These are phyloP conservation scores for Phalaenopsis aphrodite DNA, from an alignment of 106 monocot genomes.

Conservation along the genomic window DNA sequence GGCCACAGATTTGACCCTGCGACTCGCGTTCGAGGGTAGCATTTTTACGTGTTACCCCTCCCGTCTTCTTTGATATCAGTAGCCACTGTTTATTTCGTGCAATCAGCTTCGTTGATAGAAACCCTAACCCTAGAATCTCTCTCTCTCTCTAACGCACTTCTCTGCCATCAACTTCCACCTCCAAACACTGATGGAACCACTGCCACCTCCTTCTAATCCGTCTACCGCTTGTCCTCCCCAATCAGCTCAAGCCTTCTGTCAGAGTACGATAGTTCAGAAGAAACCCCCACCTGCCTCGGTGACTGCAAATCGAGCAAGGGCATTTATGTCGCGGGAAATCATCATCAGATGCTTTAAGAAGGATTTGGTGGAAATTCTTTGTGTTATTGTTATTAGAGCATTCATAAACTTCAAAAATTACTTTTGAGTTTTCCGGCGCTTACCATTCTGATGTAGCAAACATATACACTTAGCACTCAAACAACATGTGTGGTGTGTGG, in stretches of 20 bases:
- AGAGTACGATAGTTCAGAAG: constrained; percentile 37
- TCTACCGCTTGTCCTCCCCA: background rate
- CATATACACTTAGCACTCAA: background rate
- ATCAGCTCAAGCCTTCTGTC: background rate
- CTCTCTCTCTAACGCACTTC: no score
- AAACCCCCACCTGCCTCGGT: constrained; percentile 12
- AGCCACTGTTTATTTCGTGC: no score
- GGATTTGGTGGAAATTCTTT: background rate
- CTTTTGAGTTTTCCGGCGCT: background rate
- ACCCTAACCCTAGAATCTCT: background rate
- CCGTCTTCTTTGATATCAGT: no score
- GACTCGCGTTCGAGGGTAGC: no score
- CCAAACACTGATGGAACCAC: background rate
- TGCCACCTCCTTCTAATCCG: background rate
- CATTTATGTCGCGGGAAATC: constrained; percentile 41
- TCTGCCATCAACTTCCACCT: background rate
- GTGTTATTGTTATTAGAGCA: background rate
- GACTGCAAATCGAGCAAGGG: constrained; percentile 33
- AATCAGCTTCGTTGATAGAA: no score
- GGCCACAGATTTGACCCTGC: no score
- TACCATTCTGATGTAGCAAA: background rate
- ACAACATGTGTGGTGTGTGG: background rate
- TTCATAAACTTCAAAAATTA: background rate
- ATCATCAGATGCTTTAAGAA: background rate
- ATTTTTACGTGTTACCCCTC: no score